Conservation (phyloP, 2,329 filamentous ascomycete species). For the Plectosphaerella plurivora region DNA sequence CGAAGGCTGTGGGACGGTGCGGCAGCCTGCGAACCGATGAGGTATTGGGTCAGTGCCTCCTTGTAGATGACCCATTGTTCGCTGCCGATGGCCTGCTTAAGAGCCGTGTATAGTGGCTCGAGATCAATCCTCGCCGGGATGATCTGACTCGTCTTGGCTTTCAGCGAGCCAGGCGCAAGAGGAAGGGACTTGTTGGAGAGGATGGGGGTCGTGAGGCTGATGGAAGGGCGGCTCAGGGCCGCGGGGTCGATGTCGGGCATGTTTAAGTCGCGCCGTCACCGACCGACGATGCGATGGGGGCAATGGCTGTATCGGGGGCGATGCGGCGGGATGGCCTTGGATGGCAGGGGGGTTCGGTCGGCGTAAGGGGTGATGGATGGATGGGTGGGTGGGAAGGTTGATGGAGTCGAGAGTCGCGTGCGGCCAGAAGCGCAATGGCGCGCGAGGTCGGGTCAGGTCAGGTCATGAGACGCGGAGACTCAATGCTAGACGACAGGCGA, state of each 20-base stretch:
- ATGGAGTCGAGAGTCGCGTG: conserved; percentile 38
- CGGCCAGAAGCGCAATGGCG: conserved; percentile 33
- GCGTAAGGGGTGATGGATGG: conserved; percentile 4
- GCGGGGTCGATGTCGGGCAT: conserved; percentile 71
- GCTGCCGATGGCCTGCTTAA: conserved; percentile 53
- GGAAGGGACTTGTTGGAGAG: conserved; percentile 54
- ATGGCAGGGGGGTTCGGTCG: conserved; percentile 12
- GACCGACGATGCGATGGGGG: not conserved
- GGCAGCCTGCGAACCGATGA: conserved; percentile 45
- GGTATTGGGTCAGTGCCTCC: conserved; percentile 57
- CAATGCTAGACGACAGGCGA: conserved; percentile 1
- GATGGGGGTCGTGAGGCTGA: conserved; percentile 55
- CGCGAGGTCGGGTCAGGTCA: conserved; percentile 32
- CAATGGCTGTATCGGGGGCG: not conserved
- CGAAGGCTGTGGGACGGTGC: conserved; percentile 10
- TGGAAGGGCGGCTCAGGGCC: conserved; percentile 58
- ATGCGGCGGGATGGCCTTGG: conserved; percentile 2
- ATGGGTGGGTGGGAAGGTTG: conserved; percentile 7
- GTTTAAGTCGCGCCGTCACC: conserved; percentile 12
- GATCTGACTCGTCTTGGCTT: conserved; percentile 57
- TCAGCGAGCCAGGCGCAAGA: conserved; percentile 42
- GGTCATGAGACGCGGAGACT: conserved; percentile 33
- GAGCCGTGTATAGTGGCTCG: conserved; percentile 58
- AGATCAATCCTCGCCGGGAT: conserved; percentile 64
- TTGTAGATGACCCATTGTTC: conserved; percentile 64